These are phyloP conservation scores for Prunus dulcis DNA, from an alignment of 306 rosid genomes.

Conservation along the genomic window DNA sequence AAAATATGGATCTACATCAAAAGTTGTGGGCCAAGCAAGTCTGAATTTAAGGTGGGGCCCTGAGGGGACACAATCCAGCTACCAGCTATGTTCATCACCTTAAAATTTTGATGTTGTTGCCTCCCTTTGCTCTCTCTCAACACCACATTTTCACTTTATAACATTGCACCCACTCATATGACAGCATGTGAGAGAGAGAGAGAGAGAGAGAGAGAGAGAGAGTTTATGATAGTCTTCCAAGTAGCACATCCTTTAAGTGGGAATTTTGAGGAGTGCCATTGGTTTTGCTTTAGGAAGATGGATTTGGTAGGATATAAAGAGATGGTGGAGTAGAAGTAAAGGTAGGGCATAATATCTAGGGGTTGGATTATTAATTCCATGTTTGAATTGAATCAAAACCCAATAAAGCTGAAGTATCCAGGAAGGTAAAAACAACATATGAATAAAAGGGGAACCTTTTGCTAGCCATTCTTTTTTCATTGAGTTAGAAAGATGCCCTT, in stretches of 20 bases:
- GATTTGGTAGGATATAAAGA: slow-evolving; percentile 15
- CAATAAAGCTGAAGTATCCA: slow-evolving; percentile 8
- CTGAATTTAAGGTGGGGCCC: background rate
- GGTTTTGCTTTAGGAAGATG: slow-evolving; percentile 12
- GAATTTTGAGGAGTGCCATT: slow-evolving; percentile 10
- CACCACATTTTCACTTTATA: background rate
- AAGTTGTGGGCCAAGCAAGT: slow-evolving; percentile 4
- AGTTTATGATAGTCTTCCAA: background rate
- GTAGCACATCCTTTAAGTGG: slow-evolving; percentile 6
- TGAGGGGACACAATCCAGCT: background rate
- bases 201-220: background rate
- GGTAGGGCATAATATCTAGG: background rate
- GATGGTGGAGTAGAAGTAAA: slow-evolving; percentile 21
- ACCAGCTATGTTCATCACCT: slow-evolving; percentile 1
- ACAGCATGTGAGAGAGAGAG: background rate
- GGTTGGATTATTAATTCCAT: background rate
- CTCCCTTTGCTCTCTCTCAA: slow-evolving; percentile 11
- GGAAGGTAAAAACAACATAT: background rate
- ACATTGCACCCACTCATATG: slow-evolving; percentile 14
- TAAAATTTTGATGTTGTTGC: slow-evolving; percentile 15
- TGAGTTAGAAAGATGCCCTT: slow-evolving; percentile 13
- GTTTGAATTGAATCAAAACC: slow-evolving; percentile 14
- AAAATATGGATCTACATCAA: slow-evolving; percentile 9
- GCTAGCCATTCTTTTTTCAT: background rate
- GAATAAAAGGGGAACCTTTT: background rate